Evolutionary conservation across 2,329 filamentous ascomycete genomes (phyloP).

Genomic region (Exophiala alcalophila): DNA sequence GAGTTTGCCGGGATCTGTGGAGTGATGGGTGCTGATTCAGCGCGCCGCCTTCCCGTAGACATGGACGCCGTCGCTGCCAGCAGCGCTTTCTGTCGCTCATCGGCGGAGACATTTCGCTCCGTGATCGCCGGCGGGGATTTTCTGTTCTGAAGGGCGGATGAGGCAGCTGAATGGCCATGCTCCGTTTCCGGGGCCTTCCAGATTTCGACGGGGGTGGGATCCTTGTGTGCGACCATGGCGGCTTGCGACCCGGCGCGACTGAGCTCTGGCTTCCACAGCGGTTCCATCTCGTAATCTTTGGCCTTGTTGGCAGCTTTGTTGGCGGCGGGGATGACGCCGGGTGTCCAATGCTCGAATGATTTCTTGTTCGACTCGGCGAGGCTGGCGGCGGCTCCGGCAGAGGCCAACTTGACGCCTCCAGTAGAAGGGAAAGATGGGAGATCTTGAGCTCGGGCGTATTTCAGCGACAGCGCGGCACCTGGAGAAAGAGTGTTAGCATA

Average conservation of each 20-base stretch:
- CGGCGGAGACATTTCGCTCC: constrained; percentile 47
- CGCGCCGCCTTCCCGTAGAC: constrained; percentile 57
- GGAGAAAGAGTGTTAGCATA: constrained; percentile 24
- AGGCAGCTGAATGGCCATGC: constrained; percentile 66
- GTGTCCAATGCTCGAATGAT: constrained; percentile 63
- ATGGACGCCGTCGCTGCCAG: constrained; percentile 76
- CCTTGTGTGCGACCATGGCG: constrained; percentile 63
- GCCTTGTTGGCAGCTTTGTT: constrained; percentile 58
- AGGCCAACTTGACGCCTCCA: constrained; percentile 54
- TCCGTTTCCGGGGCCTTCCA: constrained; percentile 50
- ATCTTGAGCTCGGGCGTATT: constrained; percentile 69
- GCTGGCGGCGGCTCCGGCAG: constrained; percentile 70
- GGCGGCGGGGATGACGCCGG: constrained; percentile 59
- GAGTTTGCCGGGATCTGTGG: constrained; percentile 45
- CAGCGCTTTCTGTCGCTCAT: constrained; percentile 64
- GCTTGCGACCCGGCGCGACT: constrained; percentile 70
- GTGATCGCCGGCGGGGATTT: constrained; percentile 46
- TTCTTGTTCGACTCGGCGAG: constrained; percentile 71
- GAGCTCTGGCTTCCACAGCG: constrained; percentile 61
- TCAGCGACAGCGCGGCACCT: constrained; percentile 62
- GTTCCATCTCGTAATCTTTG: constrained; percentile 60
- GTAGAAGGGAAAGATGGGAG: constrained; percentile 71
- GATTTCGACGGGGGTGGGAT: constrained; percentile 51
- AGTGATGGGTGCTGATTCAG: constrained; percentile 59
- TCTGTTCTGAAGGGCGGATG: constrained; percentile 58